Conservation (phyloP, 2,329 filamentous ascomycete species). For the Paecilomyces niveus region DNA sequence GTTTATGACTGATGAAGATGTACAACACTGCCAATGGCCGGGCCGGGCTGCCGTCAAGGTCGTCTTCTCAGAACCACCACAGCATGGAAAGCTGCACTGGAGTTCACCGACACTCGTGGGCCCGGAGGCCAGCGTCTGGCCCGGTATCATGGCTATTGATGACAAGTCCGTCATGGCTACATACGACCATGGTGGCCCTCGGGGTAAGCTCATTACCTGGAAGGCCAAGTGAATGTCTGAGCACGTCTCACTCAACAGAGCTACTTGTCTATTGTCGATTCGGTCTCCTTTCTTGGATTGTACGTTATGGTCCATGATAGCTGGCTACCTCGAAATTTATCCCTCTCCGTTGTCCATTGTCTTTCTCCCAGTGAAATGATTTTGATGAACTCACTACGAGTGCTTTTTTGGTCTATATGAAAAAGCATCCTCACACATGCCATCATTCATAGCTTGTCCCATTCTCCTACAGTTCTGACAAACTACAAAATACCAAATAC, state of each 20-base stretch:
- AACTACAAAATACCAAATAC: neutral
- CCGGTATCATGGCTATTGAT: conserved; percentile 28
- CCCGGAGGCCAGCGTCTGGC: conserved; percentile 30
- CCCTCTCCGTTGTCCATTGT: neutral
- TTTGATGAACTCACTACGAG: neutral
- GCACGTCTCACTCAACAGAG: neutral
- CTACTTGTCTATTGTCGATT: neutral
- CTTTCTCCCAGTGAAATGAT: neutral
- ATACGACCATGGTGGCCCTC: conserved; percentile 23
- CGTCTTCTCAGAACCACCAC: conserved; percentile 29
- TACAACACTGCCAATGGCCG: conserved; percentile 30
- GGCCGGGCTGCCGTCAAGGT: conserved; percentile 36
- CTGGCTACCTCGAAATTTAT: neutral
- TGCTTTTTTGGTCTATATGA: neutral
- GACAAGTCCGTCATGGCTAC: conserved; percentile 18
- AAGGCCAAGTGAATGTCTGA: conserved; percentile 8
- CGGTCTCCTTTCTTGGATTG: neutral
- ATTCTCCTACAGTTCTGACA: neutral
- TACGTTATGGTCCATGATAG: neutral
- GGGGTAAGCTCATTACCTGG: conserved; percentile 19
- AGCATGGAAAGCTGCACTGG: conserved; percentile 29
- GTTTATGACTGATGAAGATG: conserved; percentile 44
- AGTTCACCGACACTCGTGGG: conserved; percentile 23
- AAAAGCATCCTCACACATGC: neutral
- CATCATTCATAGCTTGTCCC: neutral